phyloP scores from a whole-genome alignment of 306 rosid species.

The Cercis canadensis region DNA sequence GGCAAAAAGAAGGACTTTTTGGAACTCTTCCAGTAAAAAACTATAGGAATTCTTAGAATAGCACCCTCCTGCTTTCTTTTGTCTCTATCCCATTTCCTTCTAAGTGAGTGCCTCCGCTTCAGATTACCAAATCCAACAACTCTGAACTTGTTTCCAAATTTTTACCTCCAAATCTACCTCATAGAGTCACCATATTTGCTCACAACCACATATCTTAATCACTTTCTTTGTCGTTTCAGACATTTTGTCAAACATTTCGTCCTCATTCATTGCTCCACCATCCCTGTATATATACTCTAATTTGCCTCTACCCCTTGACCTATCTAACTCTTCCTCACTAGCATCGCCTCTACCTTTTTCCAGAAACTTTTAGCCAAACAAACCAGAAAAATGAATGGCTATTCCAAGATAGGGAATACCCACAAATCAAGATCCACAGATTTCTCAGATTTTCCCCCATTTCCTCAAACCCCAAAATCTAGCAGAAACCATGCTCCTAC shows the following conservation, averaged over 20 bases:
- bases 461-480: constrained; percentile 37
- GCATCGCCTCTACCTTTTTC: neutral
- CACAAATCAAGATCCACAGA: constrained; percentile 65
- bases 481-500: neutral
- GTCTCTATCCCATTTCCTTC: neutral
- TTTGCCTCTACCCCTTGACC: neutral
- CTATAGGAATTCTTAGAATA: neutral
- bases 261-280: constrained; percentile 2
- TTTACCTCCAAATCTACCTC: neutral
- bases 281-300: neutral
- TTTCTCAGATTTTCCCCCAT: constrained; percentile 47
- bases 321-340: neutral
- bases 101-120: neutral
- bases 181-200: neutral
- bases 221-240: constrained; percentile 16
- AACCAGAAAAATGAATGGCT: constrained; percentile 45
- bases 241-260: constrained; percentile 32
- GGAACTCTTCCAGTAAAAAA: neutral
- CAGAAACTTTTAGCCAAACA: neutral
- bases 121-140: constrained; percentile 32
- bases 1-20: neutral
- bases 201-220: constrained; percentile 19
- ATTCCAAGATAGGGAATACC: constrained; percentile 55
- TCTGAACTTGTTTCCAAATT: neutral
- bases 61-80: neutral